Evolutionary conservation across 495 filamentous ascomycete genomes (phyloP).

Genomic region (Neurospora intermedia): DNA sequence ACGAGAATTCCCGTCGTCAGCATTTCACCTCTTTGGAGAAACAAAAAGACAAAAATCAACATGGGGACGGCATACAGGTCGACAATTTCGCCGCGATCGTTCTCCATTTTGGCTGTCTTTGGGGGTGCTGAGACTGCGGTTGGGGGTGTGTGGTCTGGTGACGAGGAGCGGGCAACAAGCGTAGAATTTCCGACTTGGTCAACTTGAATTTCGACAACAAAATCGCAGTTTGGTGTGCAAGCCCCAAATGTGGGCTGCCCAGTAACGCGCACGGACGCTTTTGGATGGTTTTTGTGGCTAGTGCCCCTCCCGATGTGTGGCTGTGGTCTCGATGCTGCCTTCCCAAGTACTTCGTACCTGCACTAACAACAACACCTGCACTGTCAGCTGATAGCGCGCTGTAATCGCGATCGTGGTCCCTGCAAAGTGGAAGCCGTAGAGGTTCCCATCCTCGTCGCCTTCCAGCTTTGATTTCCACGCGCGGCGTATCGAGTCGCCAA

Average conservation of each 20-base stretch:
- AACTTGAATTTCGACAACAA: slow-evolving; percentile 18
- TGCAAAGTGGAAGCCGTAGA: neutral
- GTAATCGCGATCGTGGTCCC: slow-evolving; percentile 1
- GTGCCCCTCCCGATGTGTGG: neutral
- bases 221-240: slow-evolving; percentile 18
- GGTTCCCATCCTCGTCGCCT: neutral
- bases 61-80: slow-evolving; percentile 64
- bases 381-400: slow-evolving; percentile 19
- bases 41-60: neutral
- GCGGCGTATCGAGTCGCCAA: neutral
- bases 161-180: slow-evolving; percentile 15
- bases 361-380: slow-evolving; percentile 5
- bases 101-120: slow-evolving; percentile 30
- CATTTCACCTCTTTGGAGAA: neutral
- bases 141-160: slow-evolving; percentile 16
- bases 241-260: slow-evolving; percentile 13
- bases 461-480: neutral
- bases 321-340: neutral
- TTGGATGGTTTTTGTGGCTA: neutral
- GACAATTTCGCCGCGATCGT: slow-evolving; percentile 76
- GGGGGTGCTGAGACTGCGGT: slow-evolving; percentile 18
- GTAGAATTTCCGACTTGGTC: slow-evolving; percentile 18
- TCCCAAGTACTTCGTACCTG: neutral
- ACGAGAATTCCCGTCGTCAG: neutral
- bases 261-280: slow-evolving; percentile 4